phyloP scores from a whole-genome alignment of 352 stramenopile genomes.

The Aphanomyces astaci region DNA sequence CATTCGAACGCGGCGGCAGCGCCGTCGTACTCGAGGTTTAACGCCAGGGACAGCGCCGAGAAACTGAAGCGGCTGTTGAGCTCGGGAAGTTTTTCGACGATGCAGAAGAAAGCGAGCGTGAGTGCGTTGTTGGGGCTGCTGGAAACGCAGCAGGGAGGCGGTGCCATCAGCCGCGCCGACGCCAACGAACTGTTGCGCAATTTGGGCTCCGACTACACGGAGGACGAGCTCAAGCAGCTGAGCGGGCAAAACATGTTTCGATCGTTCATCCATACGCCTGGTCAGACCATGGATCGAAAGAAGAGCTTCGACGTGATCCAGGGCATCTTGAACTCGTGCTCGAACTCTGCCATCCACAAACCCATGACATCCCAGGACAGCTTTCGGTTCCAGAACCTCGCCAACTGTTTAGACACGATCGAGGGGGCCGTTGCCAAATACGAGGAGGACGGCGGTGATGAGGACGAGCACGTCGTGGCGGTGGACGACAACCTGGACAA shows the following conservation, averaged over 20 bases:
- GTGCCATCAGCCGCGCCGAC: conserved; percentile 10
- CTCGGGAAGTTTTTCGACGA: conserved; percentile 76
- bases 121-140: conserved; percentile 75
- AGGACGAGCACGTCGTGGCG: conserved; percentile 70
- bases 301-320: conserved; percentile 86
- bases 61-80: conserved; percentile 70
- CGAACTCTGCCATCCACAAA: conserved; percentile 78
- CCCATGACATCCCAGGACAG: conserved; percentile 82
- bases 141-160: conserved; percentile 56
- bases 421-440: conserved; percentile 76
- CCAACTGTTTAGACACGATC: conserved; percentile 67
- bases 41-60: conserved; percentile 27
- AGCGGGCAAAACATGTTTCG: conserved; percentile 77
- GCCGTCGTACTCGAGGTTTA: conserved; percentile 34
- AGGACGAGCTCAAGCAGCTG: conserved; percentile 55
- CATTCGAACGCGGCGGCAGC: conserved; percentile 45
- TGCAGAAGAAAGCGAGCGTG: conserved; percentile 81
- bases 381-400: conserved; percentile 79
- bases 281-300: conserved; percentile 49
- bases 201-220: conserved; percentile 72
- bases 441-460: conserved; percentile 41
- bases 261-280: conserved; percentile 48
- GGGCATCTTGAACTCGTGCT: conserved; percentile 78
- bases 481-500: conserved; percentile 82
- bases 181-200: conserved; percentile 58